Conservation (phyloP, 2,329 filamentous ascomycete species). For the Fusarium nelsonii region DNA sequence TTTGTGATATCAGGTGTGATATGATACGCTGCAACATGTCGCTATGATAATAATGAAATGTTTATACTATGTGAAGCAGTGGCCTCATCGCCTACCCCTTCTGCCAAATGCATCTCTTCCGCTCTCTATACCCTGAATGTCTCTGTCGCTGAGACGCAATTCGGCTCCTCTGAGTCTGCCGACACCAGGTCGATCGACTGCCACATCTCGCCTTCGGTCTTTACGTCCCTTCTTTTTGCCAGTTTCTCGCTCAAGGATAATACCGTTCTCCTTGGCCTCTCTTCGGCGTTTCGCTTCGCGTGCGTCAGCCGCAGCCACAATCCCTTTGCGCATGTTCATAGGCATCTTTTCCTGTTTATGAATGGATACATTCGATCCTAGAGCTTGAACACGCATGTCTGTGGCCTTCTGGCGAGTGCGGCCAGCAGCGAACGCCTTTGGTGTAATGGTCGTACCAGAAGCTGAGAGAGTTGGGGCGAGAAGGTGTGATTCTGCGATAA, state of each 20-base stretch:
- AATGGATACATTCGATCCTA: slow-evolving; percentile 82
- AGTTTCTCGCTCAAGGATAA: slow-evolving; percentile 79
- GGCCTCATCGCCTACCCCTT: slow-evolving; percentile 50
- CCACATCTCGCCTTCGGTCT: slow-evolving; percentile 64
- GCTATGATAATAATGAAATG: no score
- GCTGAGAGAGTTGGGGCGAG: slow-evolving; percentile 66
- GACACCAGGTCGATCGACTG: slow-evolving; percentile 81
- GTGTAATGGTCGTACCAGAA: slow-evolving; percentile 53
- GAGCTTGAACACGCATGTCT: slow-evolving; percentile 83
- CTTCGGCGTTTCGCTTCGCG: slow-evolving; percentile 78
- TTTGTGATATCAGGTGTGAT: background rate
- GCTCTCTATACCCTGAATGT: slow-evolving; percentile 79
- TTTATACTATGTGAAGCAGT: background rate
- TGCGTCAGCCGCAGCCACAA: slow-evolving; percentile 72
- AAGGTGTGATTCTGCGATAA: slow-evolving; percentile 92
- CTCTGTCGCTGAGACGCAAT: slow-evolving; percentile 80
- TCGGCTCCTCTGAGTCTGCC: slow-evolving; percentile 85
- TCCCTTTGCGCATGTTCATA: slow-evolving; percentile 87
- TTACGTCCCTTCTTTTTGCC: slow-evolving; percentile 55
- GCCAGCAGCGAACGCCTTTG: slow-evolving; percentile 67
- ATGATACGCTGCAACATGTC: background rate
- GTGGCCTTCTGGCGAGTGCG: slow-evolving; percentile 83
- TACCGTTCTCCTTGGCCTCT: slow-evolving; percentile 90
- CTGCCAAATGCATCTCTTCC: slow-evolving; percentile 58
- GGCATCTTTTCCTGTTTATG: slow-evolving; percentile 89